phyloP scores from a whole-genome alignment of 805 yeast species.

The Suhomyces vadensis region DNA sequence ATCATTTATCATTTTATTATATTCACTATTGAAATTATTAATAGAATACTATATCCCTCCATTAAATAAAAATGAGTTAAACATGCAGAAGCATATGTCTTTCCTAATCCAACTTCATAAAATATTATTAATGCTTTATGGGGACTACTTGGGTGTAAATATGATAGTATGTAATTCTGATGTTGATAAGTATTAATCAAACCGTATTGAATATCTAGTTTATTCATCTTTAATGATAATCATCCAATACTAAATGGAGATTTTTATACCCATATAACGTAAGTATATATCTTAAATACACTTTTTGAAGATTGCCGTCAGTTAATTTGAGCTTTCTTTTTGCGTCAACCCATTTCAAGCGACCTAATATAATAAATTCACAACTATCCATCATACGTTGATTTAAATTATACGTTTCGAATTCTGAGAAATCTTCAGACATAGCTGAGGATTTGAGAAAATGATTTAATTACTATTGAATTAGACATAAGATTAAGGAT shows the following conservation, averaged over 20 bases:
- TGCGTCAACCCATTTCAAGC: neutral
- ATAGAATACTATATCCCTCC: neutral
- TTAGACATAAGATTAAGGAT: neutral
- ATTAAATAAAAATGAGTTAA: neutral
- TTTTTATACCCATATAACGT: neutral
- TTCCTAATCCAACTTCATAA: neutral
- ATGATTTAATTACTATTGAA: neutral
- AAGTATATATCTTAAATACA: neutral
- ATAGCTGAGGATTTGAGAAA: neutral
- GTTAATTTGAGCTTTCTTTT: too few relatives aligned
- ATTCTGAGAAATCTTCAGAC: neutral
- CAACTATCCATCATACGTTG: neutral
- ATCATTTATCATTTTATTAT: neutral
- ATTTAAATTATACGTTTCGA: too few relatives aligned
- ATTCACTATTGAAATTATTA: neutral
- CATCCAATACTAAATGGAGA: neutral
- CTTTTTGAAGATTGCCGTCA: neutral
- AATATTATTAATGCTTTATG: neutral
- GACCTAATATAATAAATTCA: neutral
- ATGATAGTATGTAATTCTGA: neutral
- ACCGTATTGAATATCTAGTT: neutral
- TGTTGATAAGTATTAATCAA: neutral
- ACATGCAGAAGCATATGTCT: neutral
- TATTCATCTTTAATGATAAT: too few relatives aligned
- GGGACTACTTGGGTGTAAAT: neutral